Percentiles rank a stretch among this genome's conserved stretches.
phyloP scores from a whole-genome alignment of 345 rosid genomes.

The Trapa incisa region DNA sequence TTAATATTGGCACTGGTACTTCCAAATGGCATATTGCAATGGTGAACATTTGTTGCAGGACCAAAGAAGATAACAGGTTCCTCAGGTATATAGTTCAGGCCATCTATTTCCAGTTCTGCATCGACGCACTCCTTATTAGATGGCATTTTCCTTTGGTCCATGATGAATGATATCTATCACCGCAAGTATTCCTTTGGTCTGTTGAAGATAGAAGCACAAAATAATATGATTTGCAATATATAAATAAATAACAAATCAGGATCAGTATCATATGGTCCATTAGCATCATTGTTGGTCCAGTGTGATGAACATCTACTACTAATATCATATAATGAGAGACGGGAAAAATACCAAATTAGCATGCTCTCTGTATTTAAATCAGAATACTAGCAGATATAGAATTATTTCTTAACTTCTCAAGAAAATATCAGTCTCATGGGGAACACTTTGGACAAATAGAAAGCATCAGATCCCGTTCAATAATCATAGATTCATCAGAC shows the following conservation, averaged over 20 bases:
- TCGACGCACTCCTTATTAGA: conserved; percentile 32
- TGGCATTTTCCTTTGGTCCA: conserved; percentile 45
- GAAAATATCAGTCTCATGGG: not conserved
- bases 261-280: too few species aligned
- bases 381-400: too few species aligned
- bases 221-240: not conserved
- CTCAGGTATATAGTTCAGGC: conserved; percentile 24
- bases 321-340: too few species aligned
- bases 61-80: conserved; percentile 45
- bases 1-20: conserved; percentile 24
- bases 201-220: not conserved
- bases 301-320: too few species aligned
- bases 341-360: not conserved
- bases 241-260: not conserved
- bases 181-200: not conserved
- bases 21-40: conserved; percentile 27
- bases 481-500: not conserved
- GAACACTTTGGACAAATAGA: not conserved
- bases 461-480: not conserved
- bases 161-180: conserved; percentile 12
- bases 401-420: too few species aligned
- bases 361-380: too few species aligned
- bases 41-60: conserved; percentile 32
- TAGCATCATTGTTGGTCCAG: too few species aligned
- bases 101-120: conserved; percentile 41